Base-by-base conservation (phyloP, 2,329 filamentous ascomycete species). In the Daldinia sp. region DNA sequence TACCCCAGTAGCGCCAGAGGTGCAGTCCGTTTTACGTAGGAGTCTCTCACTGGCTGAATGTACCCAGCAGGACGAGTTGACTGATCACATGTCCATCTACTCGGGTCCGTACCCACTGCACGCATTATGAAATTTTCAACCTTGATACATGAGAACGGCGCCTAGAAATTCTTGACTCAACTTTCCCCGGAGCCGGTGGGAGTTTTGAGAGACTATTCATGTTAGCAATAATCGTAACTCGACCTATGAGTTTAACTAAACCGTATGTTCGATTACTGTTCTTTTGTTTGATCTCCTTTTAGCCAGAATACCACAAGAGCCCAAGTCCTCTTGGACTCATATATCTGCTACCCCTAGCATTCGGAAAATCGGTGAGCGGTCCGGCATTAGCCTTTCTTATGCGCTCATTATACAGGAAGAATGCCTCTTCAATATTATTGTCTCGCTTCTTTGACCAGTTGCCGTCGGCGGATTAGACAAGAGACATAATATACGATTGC, bases 241-340 rank as follows among this genome's bases (percentile, higher is more conserved):
- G 50, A 51, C 51, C 65, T 62, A 60, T 42, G 56, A 70, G 44
- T 50, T 30, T 23, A 58, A 55, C 63, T 65, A 63, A 64, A 64
- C 53, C 67, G 48, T 60, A 64, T 64, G 57, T 62, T 54, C 26
- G 57, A 63, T 57, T 46, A 64, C 51, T 60, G 60, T 61, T 33
- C 33, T 73, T 66, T 71, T 63, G 77, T 80, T 78, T 81, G 78
- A 81, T 81, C 78, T 74, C 69, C 79, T 71, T 81, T 81, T 81
- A 81, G 79, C 79, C 79, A 81, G 76, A 80, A 79, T 79, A 56
- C 68, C 62, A 65, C 60, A 59, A 74, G 65, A 55, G 41, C 58
- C 71, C 67, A 63, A 37, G 42, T 62, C 68, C 66, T 71, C 66
- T 69, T 70, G 54, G 69, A 35, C 59, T 74, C 67, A 61, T 72